Base-by-base conservation (phyloP, 2,329 filamentous ascomycete genomes). In the Diaporthe ampelina region DNA sequence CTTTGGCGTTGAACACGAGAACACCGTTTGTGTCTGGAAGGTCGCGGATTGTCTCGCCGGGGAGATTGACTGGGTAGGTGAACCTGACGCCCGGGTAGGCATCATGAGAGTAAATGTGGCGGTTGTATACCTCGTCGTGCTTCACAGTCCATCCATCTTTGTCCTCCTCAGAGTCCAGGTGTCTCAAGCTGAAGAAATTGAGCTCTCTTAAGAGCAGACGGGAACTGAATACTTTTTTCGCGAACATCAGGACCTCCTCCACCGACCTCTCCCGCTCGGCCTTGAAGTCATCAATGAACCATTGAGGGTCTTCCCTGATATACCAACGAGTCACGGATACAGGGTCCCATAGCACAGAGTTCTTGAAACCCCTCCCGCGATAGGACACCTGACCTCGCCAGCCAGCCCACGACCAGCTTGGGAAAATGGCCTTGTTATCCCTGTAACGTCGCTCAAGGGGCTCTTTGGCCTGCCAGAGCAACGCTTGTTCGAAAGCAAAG, bases 21-120 rank as follows among this genome's bases (percentile, higher is more conserved):
- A 65, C 26, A 6, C 43, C 43, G 26, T 65, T 35, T 11, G 17
- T 15, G 15, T 50, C 59, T 35, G 59, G 43, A 3, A 19, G 59
- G 26, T 65, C 59, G 4, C 6, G 26, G 26, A 65, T 50, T 19
- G 2, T n/a, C 2, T 50, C 26, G 11, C 43, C 26, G 0, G 59
- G 43, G 4, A 50, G 26, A 1, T 50, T 13, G 3, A 50, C 59
- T 4, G 43, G 59, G 26, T 65, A 65, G 13, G 8, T 50, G 43
- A 50, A 35, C 24, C 8, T 65, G 19, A 65, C 43, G 0, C 59
- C 59, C 24, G 24, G 59, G 9, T 48, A 63, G 40, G 59, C 59
- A 32, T 48, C 40, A 15, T 63, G 40, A 32, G 59, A 32, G 40
- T 63, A 63, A 19, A 63, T 48, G 24, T 63, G 59, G 24, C 40